A percentile compares a stretch with the other conserved stretches of the same genome.
These are phyloP conservation scores for Monascus purpureus DNA, from an alignment of 495 filamentous ascomycete species.

Conservation along the genomic window DNA sequence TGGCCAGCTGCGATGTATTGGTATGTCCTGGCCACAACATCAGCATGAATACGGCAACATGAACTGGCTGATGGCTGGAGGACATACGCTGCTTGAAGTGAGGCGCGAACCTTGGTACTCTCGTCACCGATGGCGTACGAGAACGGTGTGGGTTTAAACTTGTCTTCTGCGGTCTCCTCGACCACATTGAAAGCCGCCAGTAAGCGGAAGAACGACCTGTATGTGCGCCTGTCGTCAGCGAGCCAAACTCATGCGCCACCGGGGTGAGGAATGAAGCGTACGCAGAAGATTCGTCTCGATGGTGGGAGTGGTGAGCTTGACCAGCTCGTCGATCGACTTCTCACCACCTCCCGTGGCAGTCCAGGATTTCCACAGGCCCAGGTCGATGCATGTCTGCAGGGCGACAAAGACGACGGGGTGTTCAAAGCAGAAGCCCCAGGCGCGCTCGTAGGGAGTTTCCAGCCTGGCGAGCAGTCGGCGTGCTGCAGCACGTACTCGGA, in stretches of 20 bases:
- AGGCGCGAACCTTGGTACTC: conserved; percentile 18
- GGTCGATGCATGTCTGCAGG: conserved; percentile 16
- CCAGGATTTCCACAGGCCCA: conserved; percentile 16
- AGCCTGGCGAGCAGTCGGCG: conserved; percentile 14
- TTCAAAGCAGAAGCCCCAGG: conserved; percentile 18
- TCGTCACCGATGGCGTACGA: conserved; percentile 22
- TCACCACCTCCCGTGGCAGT: conserved; percentile 11
- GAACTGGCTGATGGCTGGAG: no score
- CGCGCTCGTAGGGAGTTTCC: conserved; percentile 15
- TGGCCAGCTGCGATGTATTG: conserved; percentile 12
- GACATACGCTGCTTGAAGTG: conserved; percentile 24
- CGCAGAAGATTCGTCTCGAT: conserved; percentile 15
- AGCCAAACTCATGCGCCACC: no score
- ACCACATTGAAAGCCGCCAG: no score
- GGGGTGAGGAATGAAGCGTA: conserved; percentile 5
- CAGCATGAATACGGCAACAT: neutral
- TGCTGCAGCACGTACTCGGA: conserved; percentile 13
- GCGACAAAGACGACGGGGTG: conserved; percentile 15
- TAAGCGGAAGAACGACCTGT: no score
- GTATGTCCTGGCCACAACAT: conserved; percentile 7
- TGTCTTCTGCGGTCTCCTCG: no score
- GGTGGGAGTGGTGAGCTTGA: conserved; percentile 6
- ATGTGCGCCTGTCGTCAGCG: no score
- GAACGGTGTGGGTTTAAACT: no score
- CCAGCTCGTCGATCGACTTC: conserved; percentile 12